A percentile compares a stretch with the other conserved stretches of the same genome.
Conservation (phyloP, 2,329 filamentous ascomycete species). For the Ustilaginoidea virens region DNA sequence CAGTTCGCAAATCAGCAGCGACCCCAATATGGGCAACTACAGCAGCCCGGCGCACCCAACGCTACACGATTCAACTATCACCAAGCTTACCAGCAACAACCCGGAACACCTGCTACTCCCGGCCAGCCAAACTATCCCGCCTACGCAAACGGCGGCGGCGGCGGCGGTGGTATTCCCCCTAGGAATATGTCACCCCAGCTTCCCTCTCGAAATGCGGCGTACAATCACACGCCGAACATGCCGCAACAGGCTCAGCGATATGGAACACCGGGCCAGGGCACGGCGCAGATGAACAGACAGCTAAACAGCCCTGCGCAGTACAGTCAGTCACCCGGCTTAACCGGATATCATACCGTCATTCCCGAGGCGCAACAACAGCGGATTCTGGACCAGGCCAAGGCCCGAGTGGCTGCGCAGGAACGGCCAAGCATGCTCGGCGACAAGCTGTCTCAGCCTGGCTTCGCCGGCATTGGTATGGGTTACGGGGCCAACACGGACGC, state of each 20-base stretch:
- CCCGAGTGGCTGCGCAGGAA: conserved; percentile 29
- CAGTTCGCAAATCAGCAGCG: conserved; percentile 32
- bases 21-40: conserved; percentile 24
- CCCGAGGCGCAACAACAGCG: conserved; percentile 33
- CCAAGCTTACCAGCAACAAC: conserved; percentile 18
- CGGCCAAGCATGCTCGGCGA: conserved; percentile 24
- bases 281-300: conserved; percentile 17
- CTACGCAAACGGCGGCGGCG: conserved; percentile 30
- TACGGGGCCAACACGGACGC: conserved; percentile 15
- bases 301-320: conserved; percentile 17
- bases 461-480: conserved; percentile 22
- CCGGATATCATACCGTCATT: conserved; percentile 34
- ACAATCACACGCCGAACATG: conserved; percentile 24
- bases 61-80: conserved; percentile 25
- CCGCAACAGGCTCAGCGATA: conserved; percentile 17
- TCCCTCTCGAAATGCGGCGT: conserved; percentile 18
- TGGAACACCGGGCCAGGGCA: conserved; percentile 14
- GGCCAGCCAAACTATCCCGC: conserved; percentile 19
- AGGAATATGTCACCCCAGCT: conserved; percentile 31
- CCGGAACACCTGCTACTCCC: conserved; percentile 17
- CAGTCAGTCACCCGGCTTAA: conserved; percentile 21
- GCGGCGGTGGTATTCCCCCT: conserved; percentile 25
- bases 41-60: conserved; percentile 25
- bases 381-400: conserved; percentile 34
- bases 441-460: conserved; percentile 31